These are phyloP conservation scores for Bondarzewia mesenterica DNA, from an alignment of 1,284 basidiomycete species.

Conservation along the genomic window DNA sequence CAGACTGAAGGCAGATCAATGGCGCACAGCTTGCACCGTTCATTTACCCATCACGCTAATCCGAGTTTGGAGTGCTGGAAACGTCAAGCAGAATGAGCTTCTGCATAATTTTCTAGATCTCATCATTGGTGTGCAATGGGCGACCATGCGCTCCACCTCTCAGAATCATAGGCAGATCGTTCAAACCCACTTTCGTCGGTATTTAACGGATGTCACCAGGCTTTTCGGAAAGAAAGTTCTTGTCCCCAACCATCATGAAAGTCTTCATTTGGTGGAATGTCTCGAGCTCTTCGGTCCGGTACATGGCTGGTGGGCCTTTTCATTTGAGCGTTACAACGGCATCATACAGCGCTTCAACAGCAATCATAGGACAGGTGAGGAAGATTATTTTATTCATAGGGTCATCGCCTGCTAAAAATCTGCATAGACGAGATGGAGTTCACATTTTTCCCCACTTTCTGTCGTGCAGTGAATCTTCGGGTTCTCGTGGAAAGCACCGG, in stretches of 20 bases:
- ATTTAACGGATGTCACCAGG: not conserved
- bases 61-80: not conserved
- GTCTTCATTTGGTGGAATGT: not conserved
- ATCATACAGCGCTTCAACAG: constrained; percentile 1
- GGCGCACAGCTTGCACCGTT: not conserved
- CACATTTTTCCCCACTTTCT: not conserved
- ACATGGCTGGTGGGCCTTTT: not conserved
- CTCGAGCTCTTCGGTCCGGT: constrained; percentile 1
- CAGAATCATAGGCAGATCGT: too few relatives aligned
- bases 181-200: not conserved
- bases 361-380: constrained; percentile 1
- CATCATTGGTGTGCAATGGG: constrained; percentile 2
- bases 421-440: not conserved
- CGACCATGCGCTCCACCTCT: not conserved
- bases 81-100: not conserved
- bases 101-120: constrained; percentile 5
- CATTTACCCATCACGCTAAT: not conserved
- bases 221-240: not conserved
- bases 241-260: constrained; percentile 1
- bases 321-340: constrained; percentile 1
- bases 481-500: too few relatives aligned
- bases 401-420: not conserved
- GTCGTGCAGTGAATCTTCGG: too few relatives aligned
- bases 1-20: not conserved
- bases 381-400: too few relatives aligned